Percentiles rank a stretch among this genome's conserved stretches.
These are phyloP conservation scores for Microdochium paspali DNA, from an alignment of 2,329 filamentous ascomycete genomes.

Conservation along the genomic window DNA sequence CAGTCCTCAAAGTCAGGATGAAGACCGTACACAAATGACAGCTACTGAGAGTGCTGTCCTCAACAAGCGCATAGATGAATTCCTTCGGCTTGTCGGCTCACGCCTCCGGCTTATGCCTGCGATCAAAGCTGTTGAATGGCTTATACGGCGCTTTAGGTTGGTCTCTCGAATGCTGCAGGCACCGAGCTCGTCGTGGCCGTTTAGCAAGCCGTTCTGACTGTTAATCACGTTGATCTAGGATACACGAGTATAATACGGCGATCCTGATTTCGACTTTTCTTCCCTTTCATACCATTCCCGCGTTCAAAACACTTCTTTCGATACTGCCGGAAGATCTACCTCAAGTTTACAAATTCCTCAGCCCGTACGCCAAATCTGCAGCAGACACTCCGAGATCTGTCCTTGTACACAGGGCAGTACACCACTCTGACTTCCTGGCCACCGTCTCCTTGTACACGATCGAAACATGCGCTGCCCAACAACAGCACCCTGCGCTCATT, in stretches of 20 bases:
- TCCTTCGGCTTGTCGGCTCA: slow-evolving; percentile 70
- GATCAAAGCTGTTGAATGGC: slow-evolving; percentile 89
- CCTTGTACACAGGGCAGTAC: slow-evolving; percentile 74
- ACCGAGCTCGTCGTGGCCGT: background rate
- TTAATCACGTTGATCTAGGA: slow-evolving; percentile 37
- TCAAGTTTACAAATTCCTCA: slow-evolving; percentile 70
- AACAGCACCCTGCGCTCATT: slow-evolving; percentile 68
- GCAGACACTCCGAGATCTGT: slow-evolving; percentile 70
- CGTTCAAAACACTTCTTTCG: slow-evolving; percentile 78
- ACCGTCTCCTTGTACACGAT: slow-evolving; percentile 72
- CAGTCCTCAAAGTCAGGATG: slow-evolving; percentile 82
- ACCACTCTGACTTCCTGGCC: slow-evolving; percentile 67
- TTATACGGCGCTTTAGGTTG: slow-evolving; percentile 81
- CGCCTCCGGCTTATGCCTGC: slow-evolving; percentile 77
- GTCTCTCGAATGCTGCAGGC: slow-evolving; percentile 12
- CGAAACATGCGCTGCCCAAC: slow-evolving; percentile 58
- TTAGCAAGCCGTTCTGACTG: no score
- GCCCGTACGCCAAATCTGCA: slow-evolving; percentile 73
- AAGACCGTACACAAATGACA: slow-evolving; percentile 82
- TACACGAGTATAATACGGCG: slow-evolving; percentile 84
- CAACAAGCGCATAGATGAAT: slow-evolving; percentile 68
- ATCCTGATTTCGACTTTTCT: slow-evolving; percentile 76
- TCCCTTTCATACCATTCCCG: slow-evolving; percentile 79
- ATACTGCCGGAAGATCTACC: slow-evolving; percentile 74
- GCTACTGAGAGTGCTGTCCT: slow-evolving; percentile 73